Conservation (phyloP, 1,284 basidiomycete genomes). For the Sporisorium reilianum region DNA sequence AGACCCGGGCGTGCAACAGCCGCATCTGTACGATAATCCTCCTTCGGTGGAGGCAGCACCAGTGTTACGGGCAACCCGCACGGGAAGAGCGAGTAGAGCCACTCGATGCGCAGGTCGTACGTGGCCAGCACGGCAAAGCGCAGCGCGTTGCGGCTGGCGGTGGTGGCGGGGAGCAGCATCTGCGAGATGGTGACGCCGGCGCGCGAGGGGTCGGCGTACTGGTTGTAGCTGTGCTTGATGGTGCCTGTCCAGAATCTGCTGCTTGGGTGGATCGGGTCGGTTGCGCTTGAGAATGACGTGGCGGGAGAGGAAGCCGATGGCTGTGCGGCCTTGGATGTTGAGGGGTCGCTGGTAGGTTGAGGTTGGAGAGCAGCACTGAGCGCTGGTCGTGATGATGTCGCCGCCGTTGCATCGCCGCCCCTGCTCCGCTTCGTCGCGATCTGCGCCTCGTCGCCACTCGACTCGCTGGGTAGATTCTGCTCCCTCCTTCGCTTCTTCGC, state of each 20-base stretch:
- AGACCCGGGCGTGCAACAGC: slow-evolving; percentile 39
- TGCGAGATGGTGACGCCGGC: slow-evolving; percentile 42
- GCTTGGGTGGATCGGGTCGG: slow-evolving; percentile 28
- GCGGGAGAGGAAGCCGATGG: neutral
- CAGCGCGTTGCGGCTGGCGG: slow-evolving; percentile 32
- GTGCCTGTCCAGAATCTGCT: slow-evolving; percentile 62
- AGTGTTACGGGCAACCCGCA: slow-evolving; percentile 52
- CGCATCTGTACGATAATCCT: slow-evolving; percentile 34
- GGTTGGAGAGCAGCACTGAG: no score
- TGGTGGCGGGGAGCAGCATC: slow-evolving; percentile 54
- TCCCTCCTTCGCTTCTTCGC: slow-evolving; percentile 45
- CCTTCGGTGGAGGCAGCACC: slow-evolving; percentile 49
- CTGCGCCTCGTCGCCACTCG: slow-evolving; percentile 16
- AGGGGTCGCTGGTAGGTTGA: neutral
- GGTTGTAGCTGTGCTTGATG: slow-evolving; percentile 60
- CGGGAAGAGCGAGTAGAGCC: slow-evolving; percentile 60
- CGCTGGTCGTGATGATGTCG: neutral
- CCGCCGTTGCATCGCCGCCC: neutral
- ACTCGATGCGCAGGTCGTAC: slow-evolving; percentile 61
- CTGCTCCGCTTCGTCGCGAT: slow-evolving; percentile 15
- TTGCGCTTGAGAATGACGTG: slow-evolving; percentile 8
- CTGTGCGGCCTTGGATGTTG: neutral
- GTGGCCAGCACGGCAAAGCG: slow-evolving; percentile 56
- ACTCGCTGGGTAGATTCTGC: slow-evolving; percentile 26
- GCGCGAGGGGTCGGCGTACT: slow-evolving; percentile 22